These are phyloP conservation scores for Thelonectria olida DNA, from an alignment of 2,329 filamentous ascomycete species.

Conservation along the genomic window DNA sequence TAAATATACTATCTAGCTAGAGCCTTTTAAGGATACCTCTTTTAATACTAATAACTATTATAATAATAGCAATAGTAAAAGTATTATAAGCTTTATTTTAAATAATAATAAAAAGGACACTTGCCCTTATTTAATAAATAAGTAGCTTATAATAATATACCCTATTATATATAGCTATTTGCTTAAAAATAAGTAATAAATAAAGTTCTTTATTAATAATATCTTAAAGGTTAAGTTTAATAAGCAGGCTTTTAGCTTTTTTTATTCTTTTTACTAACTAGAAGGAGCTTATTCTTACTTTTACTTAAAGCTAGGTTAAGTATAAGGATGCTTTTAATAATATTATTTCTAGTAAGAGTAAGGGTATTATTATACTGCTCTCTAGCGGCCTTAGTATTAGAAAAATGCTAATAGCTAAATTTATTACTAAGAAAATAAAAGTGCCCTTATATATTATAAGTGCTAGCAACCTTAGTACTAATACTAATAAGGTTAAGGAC, in stretches of 20 bases:
- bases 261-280: constrained; percentile 59
- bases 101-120: not conserved
- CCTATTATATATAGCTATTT: constrained; percentile 58
- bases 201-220: constrained; percentile 58
- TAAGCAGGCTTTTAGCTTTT: constrained; percentile 55
- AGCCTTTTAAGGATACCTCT: not conserved
- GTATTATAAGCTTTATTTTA: constrained; percentile 25
- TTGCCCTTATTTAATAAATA: constrained; percentile 46
- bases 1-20: constrained; percentile 36
- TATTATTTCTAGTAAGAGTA: constrained; percentile 61
- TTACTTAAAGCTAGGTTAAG: constrained; percentile 56
- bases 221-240: constrained; percentile 58
- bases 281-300: constrained; percentile 61
- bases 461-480: constrained; percentile 76
- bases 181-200: constrained; percentile 58
- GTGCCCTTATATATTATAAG: constrained; percentile 61
- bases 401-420: constrained; percentile 60
- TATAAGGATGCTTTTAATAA: constrained; percentile 58
- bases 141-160: constrained; percentile 52
- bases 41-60: not conserved
- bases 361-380: constrained; percentile 60
- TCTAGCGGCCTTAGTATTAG: constrained; percentile 59
- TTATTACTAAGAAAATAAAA: constrained; percentile 58
- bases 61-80: not conserved
- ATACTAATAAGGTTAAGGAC: constrained; percentile 70